Conservation (phyloP, 2,329 filamentous ascomycete species). For the Cercospora nicotianae region DNA sequence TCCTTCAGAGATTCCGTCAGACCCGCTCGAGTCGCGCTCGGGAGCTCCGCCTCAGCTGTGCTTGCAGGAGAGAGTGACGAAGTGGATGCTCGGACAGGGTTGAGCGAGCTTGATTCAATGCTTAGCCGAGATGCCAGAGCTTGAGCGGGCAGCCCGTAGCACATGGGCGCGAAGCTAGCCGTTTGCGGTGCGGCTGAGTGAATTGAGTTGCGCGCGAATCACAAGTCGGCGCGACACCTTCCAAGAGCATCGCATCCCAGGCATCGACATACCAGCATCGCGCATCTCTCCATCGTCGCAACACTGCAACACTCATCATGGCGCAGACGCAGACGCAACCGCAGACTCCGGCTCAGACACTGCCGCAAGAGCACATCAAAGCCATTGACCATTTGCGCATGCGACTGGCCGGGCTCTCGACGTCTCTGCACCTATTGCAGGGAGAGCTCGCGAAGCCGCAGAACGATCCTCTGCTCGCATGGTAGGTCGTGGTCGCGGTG, state of each 20-base stretch:
- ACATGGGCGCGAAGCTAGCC: background rate
- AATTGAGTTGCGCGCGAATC: slow-evolving; percentile 7
- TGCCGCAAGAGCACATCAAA: slow-evolving; percentile 32
- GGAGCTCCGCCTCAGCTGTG: background rate
- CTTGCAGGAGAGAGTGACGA: background rate
- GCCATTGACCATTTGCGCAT: slow-evolving; percentile 38
- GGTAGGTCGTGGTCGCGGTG: slow-evolving; percentile 31
- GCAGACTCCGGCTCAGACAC: slow-evolving; percentile 8
- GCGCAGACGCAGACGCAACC: slow-evolving; percentile 19
- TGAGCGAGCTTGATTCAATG: background rate
- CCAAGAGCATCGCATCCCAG: background rate
- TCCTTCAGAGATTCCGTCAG: background rate
- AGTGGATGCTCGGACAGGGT: slow-evolving; percentile 1
- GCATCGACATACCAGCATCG: slow-evolving; percentile 13
- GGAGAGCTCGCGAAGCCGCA: slow-evolving; percentile 30
- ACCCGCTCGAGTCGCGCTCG: background rate
- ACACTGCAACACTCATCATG: slow-evolving; percentile 11
- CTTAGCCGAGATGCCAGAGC: slow-evolving; percentile 1
- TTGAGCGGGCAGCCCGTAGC: background rate
- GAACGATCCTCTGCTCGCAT: slow-evolving; percentile 37
- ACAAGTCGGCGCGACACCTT: background rate
- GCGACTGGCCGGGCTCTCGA: slow-evolving; percentile 35
- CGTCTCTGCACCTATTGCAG: slow-evolving; percentile 30
- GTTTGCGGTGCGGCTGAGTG: background rate
- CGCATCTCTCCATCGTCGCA: background rate